Conservation (phyloP, 2,329 filamentous ascomycete species). For the Botryotinia convoluta region DNA sequence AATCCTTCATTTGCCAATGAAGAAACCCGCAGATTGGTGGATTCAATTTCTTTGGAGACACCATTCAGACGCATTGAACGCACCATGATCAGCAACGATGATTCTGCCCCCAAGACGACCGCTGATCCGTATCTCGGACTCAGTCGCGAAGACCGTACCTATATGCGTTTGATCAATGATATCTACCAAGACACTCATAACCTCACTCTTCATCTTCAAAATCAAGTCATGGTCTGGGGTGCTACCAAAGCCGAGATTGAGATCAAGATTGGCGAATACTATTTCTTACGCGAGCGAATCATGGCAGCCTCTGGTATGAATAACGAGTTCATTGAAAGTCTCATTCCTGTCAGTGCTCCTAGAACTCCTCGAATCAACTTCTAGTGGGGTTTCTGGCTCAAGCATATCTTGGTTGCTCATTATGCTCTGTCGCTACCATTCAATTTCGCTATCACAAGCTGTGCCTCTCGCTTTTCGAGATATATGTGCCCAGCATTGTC, state of each 20-base stretch:
- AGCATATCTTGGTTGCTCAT: background rate
- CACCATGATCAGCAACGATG: constrained; percentile 3
- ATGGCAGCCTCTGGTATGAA: constrained; percentile 11
- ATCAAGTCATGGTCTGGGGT: constrained; percentile 7
- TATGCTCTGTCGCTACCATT: background rate
- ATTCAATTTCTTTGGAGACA: constrained; percentile 1
- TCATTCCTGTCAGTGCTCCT: background rate
- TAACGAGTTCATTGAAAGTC: constrained; percentile 2
- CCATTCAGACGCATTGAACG: constrained; percentile 7
- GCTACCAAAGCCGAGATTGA: constrained; percentile 5
- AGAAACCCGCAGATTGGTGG: background rate
- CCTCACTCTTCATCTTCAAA: constrained; percentile 9
- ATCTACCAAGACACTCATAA: constrained; percentile 11
- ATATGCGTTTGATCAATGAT: constrained; percentile 11
- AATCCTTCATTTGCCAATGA: background rate
- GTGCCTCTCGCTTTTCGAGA: background rate
- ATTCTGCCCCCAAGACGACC: background rate
- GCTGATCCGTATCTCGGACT: background rate
- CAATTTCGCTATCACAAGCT: background rate
- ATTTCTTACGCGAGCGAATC: background rate
- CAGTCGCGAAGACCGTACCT: constrained; percentile 2
- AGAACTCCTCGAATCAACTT: constrained; percentile 14
- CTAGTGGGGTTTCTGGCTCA: background rate
- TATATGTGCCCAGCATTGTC: background rate
- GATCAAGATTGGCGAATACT: constrained; percentile 7